Conservation (phyloP, 2,329 filamentous ascomycete species). For the Talaromyces piceae region DNA sequence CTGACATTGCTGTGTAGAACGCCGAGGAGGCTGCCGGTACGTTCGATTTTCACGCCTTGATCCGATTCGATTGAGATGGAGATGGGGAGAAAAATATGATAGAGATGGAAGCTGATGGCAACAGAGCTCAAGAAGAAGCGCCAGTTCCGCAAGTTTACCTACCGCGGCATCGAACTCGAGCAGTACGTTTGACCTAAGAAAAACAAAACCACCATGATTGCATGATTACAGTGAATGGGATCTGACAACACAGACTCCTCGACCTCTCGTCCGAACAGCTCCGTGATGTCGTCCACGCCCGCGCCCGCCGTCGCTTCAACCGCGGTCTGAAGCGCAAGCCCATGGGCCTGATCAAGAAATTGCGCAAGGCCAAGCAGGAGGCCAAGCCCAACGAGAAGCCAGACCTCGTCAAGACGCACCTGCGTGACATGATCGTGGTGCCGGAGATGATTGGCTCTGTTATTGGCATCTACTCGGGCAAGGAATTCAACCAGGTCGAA, state of each 20-base stretch:
- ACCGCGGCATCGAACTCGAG: slow-evolving; percentile 98
- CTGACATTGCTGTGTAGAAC: slow-evolving; percentile 58
- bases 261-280: slow-evolving; percentile 98
- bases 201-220: no score
- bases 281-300: slow-evolving; percentile 98
- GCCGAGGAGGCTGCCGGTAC: slow-evolving; percentile 87
- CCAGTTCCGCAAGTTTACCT: slow-evolving; percentile 99
- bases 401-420: slow-evolving; percentile 97
- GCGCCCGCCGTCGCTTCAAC: slow-evolving; percentile 98
- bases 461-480: slow-evolving; percentile 98
- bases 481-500: slow-evolving; percentile 99
- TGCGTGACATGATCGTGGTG: slow-evolving; percentile 99
- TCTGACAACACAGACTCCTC: slow-evolving; percentile 65
- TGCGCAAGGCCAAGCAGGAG: slow-evolving; percentile 98
- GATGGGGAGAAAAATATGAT: slow-evolving; percentile 4
- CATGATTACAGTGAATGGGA: no score
- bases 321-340: slow-evolving; percentile 99
- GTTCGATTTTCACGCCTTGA: slow-evolving; percentile 22
- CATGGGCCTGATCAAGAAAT: slow-evolving; percentile 99
- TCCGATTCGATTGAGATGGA: slow-evolving; percentile 8
- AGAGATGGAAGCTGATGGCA: slow-evolving; percentile 13
- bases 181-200: slow-evolving; percentile 78
- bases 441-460: slow-evolving; percentile 99
- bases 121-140: slow-evolving; percentile 98
- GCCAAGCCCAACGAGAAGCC: slow-evolving; percentile 99